A percentile compares a stretch with the other conserved stretches of the same genome.
These are phyloP conservation scores for Suillus spraguei DNA, from an alignment of 768 basidiomycete genomes.

Conservation along the genomic window DNA sequence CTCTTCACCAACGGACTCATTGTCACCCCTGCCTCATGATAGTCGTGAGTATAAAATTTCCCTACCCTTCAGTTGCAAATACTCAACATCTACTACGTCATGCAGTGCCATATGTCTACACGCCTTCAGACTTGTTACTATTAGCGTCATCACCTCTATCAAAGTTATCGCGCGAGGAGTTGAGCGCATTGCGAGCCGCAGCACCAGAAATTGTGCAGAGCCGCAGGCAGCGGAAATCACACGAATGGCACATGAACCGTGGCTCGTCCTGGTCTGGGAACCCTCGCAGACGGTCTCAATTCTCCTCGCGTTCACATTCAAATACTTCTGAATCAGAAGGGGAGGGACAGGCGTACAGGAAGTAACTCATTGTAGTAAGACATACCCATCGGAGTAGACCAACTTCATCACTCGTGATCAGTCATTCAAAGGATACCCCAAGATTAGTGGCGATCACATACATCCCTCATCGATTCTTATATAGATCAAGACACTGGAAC, in stretches of 20 bases:
- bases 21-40: constrained; percentile 10
- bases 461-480: not conserved
- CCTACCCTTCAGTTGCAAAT: not conserved
- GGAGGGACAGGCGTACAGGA: constrained; percentile 21
- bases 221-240: constrained; percentile 30
- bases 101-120: constrained; percentile 23
- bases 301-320: not conserved
- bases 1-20: constrained; percentile 17
- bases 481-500: not conserved
- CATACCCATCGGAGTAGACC: not conserved
- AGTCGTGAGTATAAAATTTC: constrained; percentile 10
- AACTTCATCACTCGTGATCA: not conserved
- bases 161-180: constrained; percentile 14
- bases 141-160: constrained; percentile 28
- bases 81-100: not conserved
- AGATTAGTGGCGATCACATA: not conserved
- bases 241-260: constrained; percentile 23
- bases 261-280: constrained; percentile 1
- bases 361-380: not conserved
- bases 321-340: constrained; percentile 24
- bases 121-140: constrained; percentile 28
- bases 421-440: not conserved
- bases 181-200: constrained; percentile 15
- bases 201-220: constrained; percentile 32
- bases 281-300: constrained; percentile 6